Percentiles rank a stretch among this genome's conserved stretches.
These are phyloP conservation scores for Thelephora terrestris DNA, from an alignment of 1,284 basidiomycete species.

Conservation along the genomic window DNA sequence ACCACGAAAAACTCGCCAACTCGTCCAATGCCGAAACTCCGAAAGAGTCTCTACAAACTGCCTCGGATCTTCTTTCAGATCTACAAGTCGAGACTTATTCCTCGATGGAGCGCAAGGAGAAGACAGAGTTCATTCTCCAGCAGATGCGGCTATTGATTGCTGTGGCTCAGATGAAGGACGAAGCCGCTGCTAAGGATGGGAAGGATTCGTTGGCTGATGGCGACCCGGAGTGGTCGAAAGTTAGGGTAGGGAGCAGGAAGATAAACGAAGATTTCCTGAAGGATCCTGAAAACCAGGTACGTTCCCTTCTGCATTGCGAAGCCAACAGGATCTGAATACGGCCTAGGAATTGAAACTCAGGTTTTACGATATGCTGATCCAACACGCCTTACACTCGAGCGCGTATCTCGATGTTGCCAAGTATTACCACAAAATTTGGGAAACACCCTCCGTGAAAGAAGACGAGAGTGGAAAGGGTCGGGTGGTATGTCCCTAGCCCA, in stretches of 20 bases:
- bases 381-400: slow-evolving; percentile 78
- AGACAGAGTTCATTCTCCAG: slow-evolving; percentile 97
- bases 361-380: slow-evolving; percentile 95
- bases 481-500: slow-evolving; percentile 42
- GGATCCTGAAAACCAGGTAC: slow-evolving; percentile 78
- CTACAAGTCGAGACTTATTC: slow-evolving; percentile 99
- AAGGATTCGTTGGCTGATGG: slow-evolving; percentile 51
- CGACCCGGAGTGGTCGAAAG: slow-evolving; percentile 85
- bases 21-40: slow-evolving; percentile 32
- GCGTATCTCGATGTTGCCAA: slow-evolving; percentile 92
- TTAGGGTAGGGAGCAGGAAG: slow-evolving; percentile 86
- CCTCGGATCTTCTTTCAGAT: slow-evolving; percentile 87
- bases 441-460: slow-evolving; percentile 85
- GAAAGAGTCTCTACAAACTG: slow-evolving; percentile 66
- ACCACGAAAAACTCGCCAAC: slow-evolving; percentile 66
- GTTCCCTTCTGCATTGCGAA: slow-evolving; percentile 15
- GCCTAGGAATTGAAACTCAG: slow-evolving; percentile 88
- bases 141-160: slow-evolving; percentile 87
- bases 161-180: slow-evolving; percentile 65
- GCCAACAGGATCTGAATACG: slow-evolving; percentile 4
- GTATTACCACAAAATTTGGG: slow-evolving; percentile 94
- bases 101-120: slow-evolving; percentile 95
- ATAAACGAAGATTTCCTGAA: slow-evolving; percentile 93
- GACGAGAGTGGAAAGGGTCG: slow-evolving; percentile 67
- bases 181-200: slow-evolving; percentile 39